These are phyloP conservation scores for Chenopodium quinoa DNA, from an alignment of 148 eudicot genomes.

Conservation along the genomic window DNA sequence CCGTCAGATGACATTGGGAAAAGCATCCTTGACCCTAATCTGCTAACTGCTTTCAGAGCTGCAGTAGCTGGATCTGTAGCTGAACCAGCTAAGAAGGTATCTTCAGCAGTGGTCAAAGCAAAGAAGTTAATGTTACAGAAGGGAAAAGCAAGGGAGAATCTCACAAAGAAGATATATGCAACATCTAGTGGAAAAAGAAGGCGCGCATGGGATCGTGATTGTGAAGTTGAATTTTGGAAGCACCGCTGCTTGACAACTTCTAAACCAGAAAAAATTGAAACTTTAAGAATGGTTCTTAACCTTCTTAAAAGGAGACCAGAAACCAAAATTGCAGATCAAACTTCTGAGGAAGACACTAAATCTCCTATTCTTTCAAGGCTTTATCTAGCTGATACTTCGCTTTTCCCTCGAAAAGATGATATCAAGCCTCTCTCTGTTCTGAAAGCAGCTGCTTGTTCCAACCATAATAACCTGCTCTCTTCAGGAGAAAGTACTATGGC, in stretches of 20 bases:
- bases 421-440: conserved; percentile 69
- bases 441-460: conserved; percentile 37
- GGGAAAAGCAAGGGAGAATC: conserved; percentile 85
- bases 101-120: conserved; percentile 55
- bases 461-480: conserved; percentile 27
- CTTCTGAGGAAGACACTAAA: conserved; percentile 34
- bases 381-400: conserved; percentile 86
- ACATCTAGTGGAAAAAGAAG: conserved; percentile 63
- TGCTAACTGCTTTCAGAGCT: conserved; percentile 85
- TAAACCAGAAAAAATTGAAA: conserved; percentile 77
- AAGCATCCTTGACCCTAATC: conserved; percentile 68
- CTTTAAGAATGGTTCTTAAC: conserved; percentile 73
- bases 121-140: conserved; percentile 69
- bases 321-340: conserved; percentile 27
- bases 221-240: conserved; percentile 95
- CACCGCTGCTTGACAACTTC: conserved; percentile 67
- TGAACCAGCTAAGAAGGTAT: conserved; percentile 51
- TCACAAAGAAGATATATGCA: conserved; percentile 86
- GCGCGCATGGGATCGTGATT: conserved; percentile 86
- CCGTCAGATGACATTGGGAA: conserved; percentile 55
- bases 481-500: conserved; percentile 31
- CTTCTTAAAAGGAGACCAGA: conserved; percentile 54
- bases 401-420: conserved; percentile 83
- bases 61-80: conserved; percentile 60
- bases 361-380: conserved; percentile 84